Evolutionary conservation across 2,329 filamentous ascomycete species (phyloP), one percentile per base, ranked within the genome.

Genomic region (Penicillium sp.): DNA sequence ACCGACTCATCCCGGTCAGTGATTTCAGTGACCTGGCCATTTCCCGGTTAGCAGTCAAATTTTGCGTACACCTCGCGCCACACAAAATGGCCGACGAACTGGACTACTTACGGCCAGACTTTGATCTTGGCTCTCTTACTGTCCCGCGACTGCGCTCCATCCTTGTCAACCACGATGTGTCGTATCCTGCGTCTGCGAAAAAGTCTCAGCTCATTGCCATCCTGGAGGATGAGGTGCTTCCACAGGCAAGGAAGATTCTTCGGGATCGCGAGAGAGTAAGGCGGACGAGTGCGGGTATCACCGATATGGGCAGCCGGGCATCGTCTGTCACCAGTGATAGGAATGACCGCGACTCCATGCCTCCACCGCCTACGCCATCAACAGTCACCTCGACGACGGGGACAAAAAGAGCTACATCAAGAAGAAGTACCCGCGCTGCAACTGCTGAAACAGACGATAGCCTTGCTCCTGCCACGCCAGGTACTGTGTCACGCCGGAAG

Each of bases 81-180:
- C 34, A 36, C 45, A 54, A 26, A 51, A 67, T 67, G 64, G 60
- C 60, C 55, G 70, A 78, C 48, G 85, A 89, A 51, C 66, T 82
- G 51, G 84, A 87, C 51, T 98, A 96, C 62, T 80, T 96, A 20
- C 80, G 89, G 58, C 76, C 85, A 37, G 85, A 78, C 54, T 96
- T 95, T 62, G 87, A 98, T 61, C 80, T 92, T 13, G 75, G 76
- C 58, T 79, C 76, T 48, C 77, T 96, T 47, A 96, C 88, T 1
- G 80, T 96, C 33, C 88, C 92, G 17, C 84, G 84, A 30, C 73
- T 98, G 53, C 85, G 92, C 55, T 90, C 85, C 32, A 93, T 96
- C 50, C 79, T 98, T 41, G 85, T 96, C 56, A 84, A 80, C 49
- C 86, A 98, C 68, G 84, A 88, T 60, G 72, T 96, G 56, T 69